Evolutionary conservation across 768 basidiomycete species (phyloP).

Genomic region (Phanerochaete carnosa): DNA sequence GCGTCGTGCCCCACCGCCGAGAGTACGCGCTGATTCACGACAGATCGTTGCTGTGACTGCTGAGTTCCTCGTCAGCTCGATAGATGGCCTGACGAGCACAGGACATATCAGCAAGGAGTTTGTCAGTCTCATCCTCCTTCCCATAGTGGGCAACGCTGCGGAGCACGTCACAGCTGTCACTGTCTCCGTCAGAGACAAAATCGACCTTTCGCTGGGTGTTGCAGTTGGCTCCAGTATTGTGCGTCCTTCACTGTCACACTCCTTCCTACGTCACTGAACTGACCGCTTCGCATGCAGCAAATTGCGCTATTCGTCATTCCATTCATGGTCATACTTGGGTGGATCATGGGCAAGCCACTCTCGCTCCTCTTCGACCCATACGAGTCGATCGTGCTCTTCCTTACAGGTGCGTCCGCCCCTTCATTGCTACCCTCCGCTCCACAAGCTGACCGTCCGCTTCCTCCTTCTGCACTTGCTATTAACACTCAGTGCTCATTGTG

Average conservation of each 20-base stretch:
- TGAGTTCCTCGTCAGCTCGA: slow-evolving; percentile 77
- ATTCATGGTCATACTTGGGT: slow-evolving; percentile 75
- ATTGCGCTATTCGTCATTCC: slow-evolving; percentile 68
- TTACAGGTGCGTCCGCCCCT: slow-evolving; percentile 38
- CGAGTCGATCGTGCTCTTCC: slow-evolving; percentile 58
- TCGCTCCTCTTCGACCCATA: slow-evolving; percentile 86
- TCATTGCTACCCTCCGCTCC: neutral
- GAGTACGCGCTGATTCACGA: neutral
- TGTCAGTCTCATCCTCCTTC: slow-evolving; percentile 85
- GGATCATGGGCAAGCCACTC: slow-evolving; percentile 77
- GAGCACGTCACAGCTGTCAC: slow-evolving; percentile 90
- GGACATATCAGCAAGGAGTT: slow-evolving; percentile 75
- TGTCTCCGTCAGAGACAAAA: slow-evolving; percentile 81
- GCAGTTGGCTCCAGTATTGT: slow-evolving; percentile 80
- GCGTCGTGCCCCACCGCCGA: neutral
- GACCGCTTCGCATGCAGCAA: slow-evolving; percentile 45
- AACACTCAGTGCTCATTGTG: slow-evolving; percentile 43
- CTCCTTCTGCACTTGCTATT: slow-evolving; percentile 15
- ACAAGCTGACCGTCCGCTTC: neutral
- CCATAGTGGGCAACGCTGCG: slow-evolving; percentile 79
- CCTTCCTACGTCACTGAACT: neutral
- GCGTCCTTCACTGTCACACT: slow-evolving; percentile 22
- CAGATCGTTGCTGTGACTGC: slow-evolving; percentile 59
- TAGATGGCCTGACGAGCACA: slow-evolving; percentile 67
- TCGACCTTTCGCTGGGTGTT: slow-evolving; percentile 80